phyloP scores from a whole-genome alignment of 1,284 basidiomycete species.

The Irpex rosettiformis region DNA sequence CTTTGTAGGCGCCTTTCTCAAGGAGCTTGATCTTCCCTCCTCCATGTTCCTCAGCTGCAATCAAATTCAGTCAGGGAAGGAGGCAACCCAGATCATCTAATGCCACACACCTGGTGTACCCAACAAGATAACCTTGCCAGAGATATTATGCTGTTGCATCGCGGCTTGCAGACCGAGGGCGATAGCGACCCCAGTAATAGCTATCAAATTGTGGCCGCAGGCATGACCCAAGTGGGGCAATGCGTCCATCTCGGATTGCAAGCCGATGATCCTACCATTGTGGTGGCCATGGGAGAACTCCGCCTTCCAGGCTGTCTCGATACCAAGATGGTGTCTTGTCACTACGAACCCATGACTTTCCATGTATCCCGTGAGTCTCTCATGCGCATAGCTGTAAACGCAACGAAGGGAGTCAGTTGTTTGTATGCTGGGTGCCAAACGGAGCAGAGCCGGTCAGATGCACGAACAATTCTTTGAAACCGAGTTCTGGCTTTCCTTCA shows the following conservation, averaged over 20 bases:
- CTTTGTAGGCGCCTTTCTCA: conserved; percentile 64
- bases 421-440: background rate
- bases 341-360: conserved; percentile 51
- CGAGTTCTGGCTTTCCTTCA: conserved; percentile 30
- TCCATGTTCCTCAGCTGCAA: conserved; percentile 70
- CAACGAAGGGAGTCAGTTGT: background rate
- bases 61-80: background rate
- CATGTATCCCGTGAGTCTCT: conserved; percentile 32
- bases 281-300: conserved; percentile 42
- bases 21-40: conserved; percentile 76
- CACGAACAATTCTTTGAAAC: conserved; percentile 26
- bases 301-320: conserved; percentile 71
- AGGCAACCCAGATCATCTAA: background rate
- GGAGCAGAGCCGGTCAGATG: background rate
- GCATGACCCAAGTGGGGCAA: conserved; percentile 64
- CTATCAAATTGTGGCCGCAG: conserved; percentile 86
- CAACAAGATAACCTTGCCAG: conserved; percentile 72
- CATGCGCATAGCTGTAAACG: conserved; percentile 29
- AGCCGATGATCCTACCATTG: conserved; percentile 57
- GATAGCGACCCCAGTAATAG: conserved; percentile 73
- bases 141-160: conserved; percentile 57
- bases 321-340: conserved; percentile 43
- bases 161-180: conserved; percentile 70
- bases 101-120: conserved; percentile 69
- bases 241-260: conserved; percentile 76